Evolutionary conservation across 345 rosid species (phyloP).

Genomic region (Gossypium stocksii): DNA sequence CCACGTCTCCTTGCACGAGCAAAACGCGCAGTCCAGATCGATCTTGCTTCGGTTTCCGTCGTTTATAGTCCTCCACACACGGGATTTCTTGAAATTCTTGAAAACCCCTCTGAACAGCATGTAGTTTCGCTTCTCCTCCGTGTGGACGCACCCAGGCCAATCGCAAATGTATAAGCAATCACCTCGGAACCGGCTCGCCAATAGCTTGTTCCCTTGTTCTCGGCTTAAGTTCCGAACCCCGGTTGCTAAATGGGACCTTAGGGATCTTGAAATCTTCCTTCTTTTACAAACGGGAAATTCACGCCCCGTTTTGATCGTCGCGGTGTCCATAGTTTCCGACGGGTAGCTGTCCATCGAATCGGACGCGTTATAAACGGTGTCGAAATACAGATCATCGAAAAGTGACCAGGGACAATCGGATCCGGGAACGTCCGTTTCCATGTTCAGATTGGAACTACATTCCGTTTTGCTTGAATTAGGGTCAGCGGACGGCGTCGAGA

Average conservation of each 20-base stretch:
- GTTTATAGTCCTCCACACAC: constrained; percentile 86
- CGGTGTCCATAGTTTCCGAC: constrained; percentile 22
- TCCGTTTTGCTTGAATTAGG: constrained; percentile 9
- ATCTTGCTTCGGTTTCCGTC: constrained; percentile 64
- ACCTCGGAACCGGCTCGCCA: constrained; percentile 84
- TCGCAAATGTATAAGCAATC: constrained; percentile 81
- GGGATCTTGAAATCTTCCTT: constrained; percentile 42
- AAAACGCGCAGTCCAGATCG: constrained; percentile 73
- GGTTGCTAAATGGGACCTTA: constrained; percentile 66
- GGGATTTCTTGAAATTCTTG: constrained; percentile 73
- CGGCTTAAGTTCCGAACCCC: constrained; percentile 76
- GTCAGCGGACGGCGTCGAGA: constrained; percentile 15
- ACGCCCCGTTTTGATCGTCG: constrained; percentile 24
- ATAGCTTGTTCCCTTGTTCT: constrained; percentile 81
- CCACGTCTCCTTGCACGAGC: constrained; percentile 75
- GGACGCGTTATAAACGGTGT: constrained; percentile 49
- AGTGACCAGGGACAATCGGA: constrained; percentile 63
- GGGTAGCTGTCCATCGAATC: constrained; percentile 34
- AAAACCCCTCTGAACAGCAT: constrained; percentile 90
- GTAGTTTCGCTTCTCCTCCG: constrained; percentile 76
- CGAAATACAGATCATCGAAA: constrained; percentile 75
- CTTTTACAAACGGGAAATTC: constrained; percentile 34
- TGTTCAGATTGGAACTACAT: constrained; percentile 7
- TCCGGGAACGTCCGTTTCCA: constrained; percentile 21
- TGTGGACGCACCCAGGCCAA: constrained; percentile 91